phyloP scores from a whole-genome alignment of 352 stramenopile genomes.

The Globisporangium polare region DNA sequence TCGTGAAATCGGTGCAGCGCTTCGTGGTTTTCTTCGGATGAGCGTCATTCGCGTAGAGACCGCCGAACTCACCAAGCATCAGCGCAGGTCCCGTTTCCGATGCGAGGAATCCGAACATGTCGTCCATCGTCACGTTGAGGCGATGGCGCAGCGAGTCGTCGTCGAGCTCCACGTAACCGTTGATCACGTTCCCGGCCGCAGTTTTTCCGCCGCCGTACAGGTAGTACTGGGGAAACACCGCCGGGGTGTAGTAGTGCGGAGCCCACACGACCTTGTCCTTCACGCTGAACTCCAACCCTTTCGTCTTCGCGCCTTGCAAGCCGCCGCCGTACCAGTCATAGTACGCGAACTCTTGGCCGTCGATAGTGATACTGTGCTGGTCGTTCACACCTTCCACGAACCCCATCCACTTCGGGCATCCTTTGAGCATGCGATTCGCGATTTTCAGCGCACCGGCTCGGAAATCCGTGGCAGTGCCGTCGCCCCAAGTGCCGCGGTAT shows the following conservation, averaged over 20 bases:
- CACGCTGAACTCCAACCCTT: constrained; percentile 18
- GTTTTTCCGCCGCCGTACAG: constrained; percentile 22
- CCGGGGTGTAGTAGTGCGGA: constrained; percentile 35
- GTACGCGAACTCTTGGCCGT: constrained; percentile 24
- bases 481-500: constrained; percentile 30
- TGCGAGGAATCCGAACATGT: constrained; percentile 41
- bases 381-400: constrained; percentile 38
- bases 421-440: constrained; percentile 29
- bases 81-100: constrained; percentile 21
- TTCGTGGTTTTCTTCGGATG: constrained; percentile 30
- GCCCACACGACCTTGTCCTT: constrained; percentile 33
- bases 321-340: constrained; percentile 42
- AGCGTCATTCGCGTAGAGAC: constrained; percentile 24
- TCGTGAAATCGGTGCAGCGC: constrained; percentile 28
- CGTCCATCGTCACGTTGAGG: constrained; percentile 24
- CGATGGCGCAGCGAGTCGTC: constrained; percentile 21
- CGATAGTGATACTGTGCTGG: constrained; percentile 22
- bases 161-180: constrained; percentile 27
- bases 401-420: constrained; percentile 32
- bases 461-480: constrained; percentile 26
- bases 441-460: constrained; percentile 22
- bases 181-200: constrained; percentile 7
- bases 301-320: constrained; percentile 24
- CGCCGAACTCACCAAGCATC: constrained; percentile 33
- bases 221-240: constrained; percentile 30